phyloP scores from a whole-genome alignment of 2,329 filamentous ascomycete species.

The Cercospora citrullina region DNA sequence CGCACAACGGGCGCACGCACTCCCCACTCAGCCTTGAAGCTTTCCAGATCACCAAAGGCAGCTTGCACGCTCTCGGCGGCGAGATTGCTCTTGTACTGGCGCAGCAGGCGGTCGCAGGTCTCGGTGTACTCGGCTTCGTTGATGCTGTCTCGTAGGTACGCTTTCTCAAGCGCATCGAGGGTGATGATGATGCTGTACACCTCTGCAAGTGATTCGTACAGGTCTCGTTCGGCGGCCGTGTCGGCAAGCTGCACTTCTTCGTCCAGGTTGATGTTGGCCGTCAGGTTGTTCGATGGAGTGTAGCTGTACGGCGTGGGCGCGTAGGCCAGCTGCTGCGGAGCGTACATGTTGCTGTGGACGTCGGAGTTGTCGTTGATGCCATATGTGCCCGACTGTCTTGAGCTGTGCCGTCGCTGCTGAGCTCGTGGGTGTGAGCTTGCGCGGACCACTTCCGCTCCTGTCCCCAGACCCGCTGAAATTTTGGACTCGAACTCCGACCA shows the following conservation, averaged over 20 bases:
- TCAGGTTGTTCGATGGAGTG: constrained; percentile 77
- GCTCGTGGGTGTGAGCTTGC: constrained; percentile 3
- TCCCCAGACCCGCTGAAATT: constrained; percentile 12
- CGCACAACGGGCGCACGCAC: constrained; percentile 55
- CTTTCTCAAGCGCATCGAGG: constrained; percentile 91
- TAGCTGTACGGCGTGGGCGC: constrained; percentile 90
- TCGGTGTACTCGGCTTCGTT: constrained; percentile 92
- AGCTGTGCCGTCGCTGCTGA: neutral
- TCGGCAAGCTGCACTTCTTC: constrained; percentile 94
- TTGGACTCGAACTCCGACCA: neutral
- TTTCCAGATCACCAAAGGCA: constrained; percentile 83
- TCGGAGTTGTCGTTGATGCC: neutral
- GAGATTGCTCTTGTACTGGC: constrained; percentile 95
- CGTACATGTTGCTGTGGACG: constrained; percentile 43
- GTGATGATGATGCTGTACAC: constrained; percentile 98
- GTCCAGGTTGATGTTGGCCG: constrained; percentile 89
- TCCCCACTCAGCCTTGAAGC: constrained; percentile 89
- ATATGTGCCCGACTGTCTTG: constrained; percentile 7
- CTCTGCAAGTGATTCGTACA: constrained; percentile 94
- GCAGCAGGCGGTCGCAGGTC: constrained; percentile 87
- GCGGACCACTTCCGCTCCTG: neutral
- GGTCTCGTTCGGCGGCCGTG: constrained; percentile 82
- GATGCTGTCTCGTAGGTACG: constrained; percentile 93
- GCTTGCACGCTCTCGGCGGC: constrained; percentile 87
- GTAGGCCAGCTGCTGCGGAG: constrained; percentile 67